phyloP scores from a whole-genome alignment of 176 grass and related monocot species.

The Pharus latifolius region DNA sequence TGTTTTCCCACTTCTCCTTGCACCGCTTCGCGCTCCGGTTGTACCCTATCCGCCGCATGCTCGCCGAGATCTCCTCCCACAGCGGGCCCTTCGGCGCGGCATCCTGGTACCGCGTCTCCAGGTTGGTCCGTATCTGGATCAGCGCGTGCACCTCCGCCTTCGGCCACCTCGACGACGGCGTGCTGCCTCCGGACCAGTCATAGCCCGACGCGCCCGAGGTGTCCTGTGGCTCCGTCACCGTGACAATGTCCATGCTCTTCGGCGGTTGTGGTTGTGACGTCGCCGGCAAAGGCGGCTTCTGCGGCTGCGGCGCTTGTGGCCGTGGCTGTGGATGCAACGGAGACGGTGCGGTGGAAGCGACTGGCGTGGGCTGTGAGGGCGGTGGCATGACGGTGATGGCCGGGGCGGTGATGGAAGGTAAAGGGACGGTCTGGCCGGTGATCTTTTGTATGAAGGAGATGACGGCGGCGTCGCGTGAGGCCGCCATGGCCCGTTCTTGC shows the following conservation, averaged over 20 bases:
- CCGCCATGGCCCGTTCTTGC: constrained; percentile 50
- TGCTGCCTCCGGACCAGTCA: constrained; percentile 8
- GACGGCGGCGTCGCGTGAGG: constrained; percentile 45
- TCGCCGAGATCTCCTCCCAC: constrained; percentile 91
- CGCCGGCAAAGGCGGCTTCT: background rate
- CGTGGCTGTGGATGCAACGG: background rate
- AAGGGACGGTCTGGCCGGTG: constrained; percentile 54
- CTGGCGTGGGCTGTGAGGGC: constrained; percentile 7
- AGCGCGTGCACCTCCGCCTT: constrained; percentile 90
- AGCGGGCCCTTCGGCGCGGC: constrained; percentile 68
- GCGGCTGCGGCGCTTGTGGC: background rate
- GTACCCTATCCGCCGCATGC: constrained; percentile 77
- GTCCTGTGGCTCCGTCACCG: constrained; percentile 11
- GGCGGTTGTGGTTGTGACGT: constrained; percentile 9
- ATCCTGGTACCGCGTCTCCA: constrained; percentile 78
- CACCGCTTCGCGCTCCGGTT: constrained; percentile 78
- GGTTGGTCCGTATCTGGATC: constrained; percentile 69
- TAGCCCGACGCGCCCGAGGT: background rate
- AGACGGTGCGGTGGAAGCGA: background rate
- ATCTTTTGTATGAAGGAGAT: constrained; percentile 83
- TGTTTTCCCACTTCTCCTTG: constrained; percentile 99
- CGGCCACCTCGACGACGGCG: constrained; percentile 68
- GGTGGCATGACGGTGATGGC: background rate
- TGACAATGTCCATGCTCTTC: constrained; percentile 18
- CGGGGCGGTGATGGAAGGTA: constrained; percentile 16